These are phyloP conservation scores for Pseudonitzschia delicatissima DNA, from an alignment of 108 stramenopile genomes.

Conservation along the genomic window DNA sequence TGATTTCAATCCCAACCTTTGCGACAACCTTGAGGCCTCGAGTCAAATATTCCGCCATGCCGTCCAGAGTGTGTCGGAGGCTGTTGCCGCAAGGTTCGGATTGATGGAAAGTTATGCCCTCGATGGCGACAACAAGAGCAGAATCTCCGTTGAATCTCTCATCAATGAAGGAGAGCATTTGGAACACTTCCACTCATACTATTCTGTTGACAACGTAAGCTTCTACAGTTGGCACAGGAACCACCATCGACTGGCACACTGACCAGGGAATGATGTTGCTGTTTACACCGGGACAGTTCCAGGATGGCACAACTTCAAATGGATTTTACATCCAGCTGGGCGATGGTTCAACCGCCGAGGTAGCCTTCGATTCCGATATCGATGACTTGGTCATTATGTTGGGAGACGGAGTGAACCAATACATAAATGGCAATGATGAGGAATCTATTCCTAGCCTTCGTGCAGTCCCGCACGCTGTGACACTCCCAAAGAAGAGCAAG, in stretches of 20 bases:
- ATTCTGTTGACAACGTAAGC: constrained; percentile 9
- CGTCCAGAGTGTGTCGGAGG: not conserved
- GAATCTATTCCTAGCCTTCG: constrained; percentile 27
- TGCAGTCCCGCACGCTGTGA: constrained; percentile 71
- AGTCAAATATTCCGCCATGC: not conserved
- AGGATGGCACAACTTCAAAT: not conserved
- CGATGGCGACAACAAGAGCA: constrained; percentile 6
- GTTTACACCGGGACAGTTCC: constrained; percentile 2
- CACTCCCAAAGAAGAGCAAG: not conserved
- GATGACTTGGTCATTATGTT: constrained; percentile 77
- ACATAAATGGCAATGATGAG: constrained; percentile 32
- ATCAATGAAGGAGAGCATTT: constrained; percentile 64
- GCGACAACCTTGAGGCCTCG: not conserved
- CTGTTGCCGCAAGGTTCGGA: not conserved
- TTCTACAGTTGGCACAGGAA: not conserved
- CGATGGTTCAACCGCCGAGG: constrained; percentile 39
- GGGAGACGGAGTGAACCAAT: constrained; percentile 84
- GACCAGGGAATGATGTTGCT: constrained; percentile 44
- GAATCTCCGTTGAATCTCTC: constrained; percentile 38
- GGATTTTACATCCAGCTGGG: constrained; percentile 41
- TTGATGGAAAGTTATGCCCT: not conserved
- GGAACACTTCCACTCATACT: constrained; percentile 85
- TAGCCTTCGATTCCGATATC: constrained; percentile 48
- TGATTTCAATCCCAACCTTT: not conserved
- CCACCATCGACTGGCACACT: constrained; percentile 65